Evolutionary conservation across 495 filamentous ascomycete genomes (phyloP).

Genomic region (Penicillium pulvis): DNA sequence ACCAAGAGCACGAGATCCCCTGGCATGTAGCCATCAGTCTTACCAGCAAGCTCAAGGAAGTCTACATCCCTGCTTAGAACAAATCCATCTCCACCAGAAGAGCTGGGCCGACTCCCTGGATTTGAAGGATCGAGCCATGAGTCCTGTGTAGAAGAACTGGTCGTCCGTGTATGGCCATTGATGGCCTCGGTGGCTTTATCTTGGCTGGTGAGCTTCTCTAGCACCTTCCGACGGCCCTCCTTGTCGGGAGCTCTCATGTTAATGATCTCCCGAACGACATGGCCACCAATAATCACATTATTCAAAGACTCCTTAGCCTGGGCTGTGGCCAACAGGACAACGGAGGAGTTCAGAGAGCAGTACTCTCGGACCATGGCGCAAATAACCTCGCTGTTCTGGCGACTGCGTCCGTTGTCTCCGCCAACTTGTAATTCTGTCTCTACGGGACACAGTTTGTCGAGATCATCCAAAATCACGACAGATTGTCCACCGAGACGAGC

Average conservation of each 20-base stretch:
- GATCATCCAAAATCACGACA: conserved; percentile 85
- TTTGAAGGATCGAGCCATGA: conserved; percentile 73
- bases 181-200: conserved; percentile 41
- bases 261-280: conserved; percentile 82
- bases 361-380: conserved; percentile 82
- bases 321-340: conserved; percentile 87
- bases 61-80: conserved; percentile 75
- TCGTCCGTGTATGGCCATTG: conserved; percentile 41
- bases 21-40: conserved; percentile 97
- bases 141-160: conserved; percentile 48
- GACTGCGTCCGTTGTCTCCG: conserved; percentile 85
- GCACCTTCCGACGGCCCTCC: conserved; percentile 77
- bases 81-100: conserved; percentile 62
- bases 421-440: conserved; percentile 93
- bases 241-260: conserved; percentile 87
- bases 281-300: conserved; percentile 75
- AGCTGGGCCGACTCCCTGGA: conserved; percentile 46
- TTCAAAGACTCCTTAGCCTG: conserved; percentile 88
- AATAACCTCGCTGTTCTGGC: conserved; percentile 88
- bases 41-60: conserved; percentile 86
- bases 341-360: conserved; percentile 70
- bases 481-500: conserved; percentile 80
- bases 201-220: conserved; percentile 64
- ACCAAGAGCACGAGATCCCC: conserved; percentile 87
- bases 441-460: conserved; percentile 87